A percentile compares a stretch with the other conserved stretches of the same genome.
Conservation (phyloP, 2,329 filamentous ascomycete species). For the Cladorrhinum sp. region DNA sequence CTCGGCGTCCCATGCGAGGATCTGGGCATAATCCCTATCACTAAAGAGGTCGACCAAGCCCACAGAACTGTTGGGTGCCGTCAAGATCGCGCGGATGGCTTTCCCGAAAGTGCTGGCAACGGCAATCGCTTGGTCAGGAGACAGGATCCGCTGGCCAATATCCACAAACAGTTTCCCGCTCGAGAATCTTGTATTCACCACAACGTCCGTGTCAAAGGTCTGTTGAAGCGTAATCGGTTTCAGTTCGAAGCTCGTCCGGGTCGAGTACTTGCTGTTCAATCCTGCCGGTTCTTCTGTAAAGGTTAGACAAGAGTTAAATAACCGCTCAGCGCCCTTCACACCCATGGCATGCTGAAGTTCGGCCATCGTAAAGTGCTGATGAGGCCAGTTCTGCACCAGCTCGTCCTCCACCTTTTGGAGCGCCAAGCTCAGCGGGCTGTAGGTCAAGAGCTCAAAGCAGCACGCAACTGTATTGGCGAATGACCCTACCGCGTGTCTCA, state of each 20-base stretch:
- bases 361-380: slow-evolving; percentile 45
- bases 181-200: slow-evolving; percentile 43
- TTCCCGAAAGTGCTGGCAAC: slow-evolving; percentile 53
- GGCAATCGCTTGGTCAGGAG: slow-evolving; percentile 45
- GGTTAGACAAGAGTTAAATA: slow-evolving; percentile 53
- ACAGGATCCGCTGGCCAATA: slow-evolving; percentile 42
- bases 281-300: slow-evolving; percentile 43
- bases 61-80: slow-evolving; percentile 41
- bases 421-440: slow-evolving; percentile 33
- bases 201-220: slow-evolving; percentile 46
- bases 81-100: slow-evolving; percentile 49
- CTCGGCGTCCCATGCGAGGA: slow-evolving; percentile 51
- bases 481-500: slow-evolving; percentile 44
- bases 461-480: slow-evolving; percentile 43
- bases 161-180: slow-evolving; percentile 42
- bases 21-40: slow-evolving; percentile 52
- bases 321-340: slow-evolving; percentile 37
- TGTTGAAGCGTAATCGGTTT: slow-evolving; percentile 40
- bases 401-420: slow-evolving; percentile 36
- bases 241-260: slow-evolving; percentile 30
- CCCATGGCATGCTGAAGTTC: slow-evolving; percentile 47
- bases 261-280: slow-evolving; percentile 35
- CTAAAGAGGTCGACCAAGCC: slow-evolving; percentile 52
- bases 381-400: slow-evolving; percentile 32
- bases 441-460: slow-evolving; percentile 33